Conservation (phyloP, 2,329 filamentous ascomycete species). For the Drechslera avenae region DNA sequence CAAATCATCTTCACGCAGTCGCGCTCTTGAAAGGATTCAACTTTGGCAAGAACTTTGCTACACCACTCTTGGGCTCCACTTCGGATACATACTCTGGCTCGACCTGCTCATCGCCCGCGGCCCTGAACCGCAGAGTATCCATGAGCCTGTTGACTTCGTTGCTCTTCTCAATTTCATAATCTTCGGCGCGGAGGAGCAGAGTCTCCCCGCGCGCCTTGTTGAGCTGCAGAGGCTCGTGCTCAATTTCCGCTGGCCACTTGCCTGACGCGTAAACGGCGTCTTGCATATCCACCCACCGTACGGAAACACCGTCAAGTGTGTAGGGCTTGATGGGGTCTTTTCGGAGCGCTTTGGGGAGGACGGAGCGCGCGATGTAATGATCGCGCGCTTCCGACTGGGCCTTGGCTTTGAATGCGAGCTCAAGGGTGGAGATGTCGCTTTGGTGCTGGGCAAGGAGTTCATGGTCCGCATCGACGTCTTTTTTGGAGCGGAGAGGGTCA, state of each 20-base stretch:
- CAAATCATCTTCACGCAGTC: too few species aligned
- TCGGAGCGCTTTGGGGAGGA: slow-evolving; percentile 28
- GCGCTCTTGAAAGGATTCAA: too few species aligned
- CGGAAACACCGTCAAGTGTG: slow-evolving; percentile 30
- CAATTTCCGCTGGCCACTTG: slow-evolving; percentile 29
- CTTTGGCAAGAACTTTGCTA: too few species aligned
- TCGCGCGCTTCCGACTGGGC: slow-evolving; percentile 11
- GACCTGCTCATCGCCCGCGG: background rate
- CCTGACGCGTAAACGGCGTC: slow-evolving; percentile 38
- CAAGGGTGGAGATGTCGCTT: slow-evolving; percentile 24
- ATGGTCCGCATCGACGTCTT: slow-evolving; percentile 17
- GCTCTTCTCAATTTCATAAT: slow-evolving; percentile 24
- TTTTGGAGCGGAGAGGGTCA: slow-evolving; percentile 16
- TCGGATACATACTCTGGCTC: background rate
- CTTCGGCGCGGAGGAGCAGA: slow-evolving; percentile 23
- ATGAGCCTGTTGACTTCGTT: slow-evolving; percentile 27
- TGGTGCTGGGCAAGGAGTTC: slow-evolving; percentile 17
- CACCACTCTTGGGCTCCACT: too few species aligned
- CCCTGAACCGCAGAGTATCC: slow-evolving; percentile 9
- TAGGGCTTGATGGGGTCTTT: slow-evolving; percentile 28
- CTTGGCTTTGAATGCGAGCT: slow-evolving; percentile 33
- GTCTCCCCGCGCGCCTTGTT: slow-evolving; percentile 18
- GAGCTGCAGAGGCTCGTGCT: slow-evolving; percentile 27
- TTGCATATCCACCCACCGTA: slow-evolving; percentile 43
- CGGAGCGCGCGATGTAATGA: slow-evolving; percentile 32